Percentiles rank a stretch among this genome's conserved stretches.
These are phyloP conservation scores for Rubroboletus satanas DNA, from an alignment of 768 basidiomycete genomes.

Conservation along the genomic window DNA sequence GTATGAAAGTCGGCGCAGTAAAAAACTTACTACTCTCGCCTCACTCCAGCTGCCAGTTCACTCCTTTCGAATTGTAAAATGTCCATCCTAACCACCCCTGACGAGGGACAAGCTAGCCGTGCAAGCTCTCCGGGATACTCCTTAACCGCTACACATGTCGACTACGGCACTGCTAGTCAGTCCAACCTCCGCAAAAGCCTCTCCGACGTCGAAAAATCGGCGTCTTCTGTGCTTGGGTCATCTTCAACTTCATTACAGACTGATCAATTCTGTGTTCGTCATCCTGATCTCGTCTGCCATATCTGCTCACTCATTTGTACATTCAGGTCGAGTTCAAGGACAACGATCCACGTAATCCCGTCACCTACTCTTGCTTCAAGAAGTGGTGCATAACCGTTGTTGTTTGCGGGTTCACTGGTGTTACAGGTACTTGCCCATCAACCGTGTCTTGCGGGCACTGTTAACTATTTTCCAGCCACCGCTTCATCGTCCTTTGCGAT, in stretches of 20 bases:
- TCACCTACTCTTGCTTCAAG: slow-evolving; percentile 31
- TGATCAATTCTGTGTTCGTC: slow-evolving; percentile 13
- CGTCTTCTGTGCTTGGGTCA: not conserved
- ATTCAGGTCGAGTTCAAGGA: slow-evolving; percentile 36
- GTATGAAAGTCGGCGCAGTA: not conserved
- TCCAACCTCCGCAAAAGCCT: not conserved
- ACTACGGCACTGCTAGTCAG: slow-evolving; percentile 4
- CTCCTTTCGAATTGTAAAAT: slow-evolving; percentile 14
- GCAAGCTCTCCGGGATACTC: slow-evolving; percentile 12
- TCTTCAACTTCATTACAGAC: slow-evolving; percentile 3
- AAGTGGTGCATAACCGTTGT: slow-evolving; percentile 40
- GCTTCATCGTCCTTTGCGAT: slow-evolving; percentile 49
- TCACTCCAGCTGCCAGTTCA: slow-evolving; percentile 10
- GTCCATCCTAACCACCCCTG: slow-evolving; percentile 13
- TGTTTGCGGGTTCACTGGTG: slow-evolving; percentile 29
- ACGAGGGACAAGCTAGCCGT: slow-evolving; percentile 8
- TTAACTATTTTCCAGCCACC: slow-evolving; percentile 38
- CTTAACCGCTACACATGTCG: slow-evolving; percentile 9
- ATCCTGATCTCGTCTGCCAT: not conserved
- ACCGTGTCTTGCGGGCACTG: not conserved
- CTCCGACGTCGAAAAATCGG: slow-evolving; percentile 10
- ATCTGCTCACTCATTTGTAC: not conserved
- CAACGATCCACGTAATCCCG: slow-evolving; percentile 37
- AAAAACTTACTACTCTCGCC: not conserved
- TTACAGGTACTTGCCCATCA: slow-evolving; percentile 19